These are phyloP conservation scores for Backusella sp. DNA, from an alignment of 192 early-diverging fungal genomes.

Conservation along the genomic window DNA sequence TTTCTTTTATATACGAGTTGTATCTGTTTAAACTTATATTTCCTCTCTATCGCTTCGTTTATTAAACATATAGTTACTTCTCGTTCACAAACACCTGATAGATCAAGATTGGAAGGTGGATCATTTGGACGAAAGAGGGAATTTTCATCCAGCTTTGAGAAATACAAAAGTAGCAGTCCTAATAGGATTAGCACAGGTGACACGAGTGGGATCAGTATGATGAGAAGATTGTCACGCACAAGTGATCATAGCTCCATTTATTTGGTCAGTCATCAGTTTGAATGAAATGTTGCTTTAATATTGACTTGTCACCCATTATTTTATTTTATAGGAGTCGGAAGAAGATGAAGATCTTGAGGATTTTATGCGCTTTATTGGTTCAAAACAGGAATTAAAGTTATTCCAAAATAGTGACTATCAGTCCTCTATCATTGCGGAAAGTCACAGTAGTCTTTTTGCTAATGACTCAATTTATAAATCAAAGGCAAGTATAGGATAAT, in stretches of 20 bases:
- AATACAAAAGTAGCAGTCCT: constrained; percentile 22
- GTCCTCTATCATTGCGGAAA: not conserved
- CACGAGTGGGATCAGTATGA: constrained; percentile 22
- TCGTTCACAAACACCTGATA: constrained; percentile 10
- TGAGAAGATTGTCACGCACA: constrained; percentile 29
- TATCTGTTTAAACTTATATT: not conserved
- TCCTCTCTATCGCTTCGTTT: not conserved
- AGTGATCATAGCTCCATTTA: constrained; percentile 27
- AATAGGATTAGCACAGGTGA: constrained; percentile 19
- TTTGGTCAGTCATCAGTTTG: constrained; percentile 6
- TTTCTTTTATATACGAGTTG: not conserved
- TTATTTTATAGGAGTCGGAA: not conserved
- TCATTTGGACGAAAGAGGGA: constrained; percentile 21
- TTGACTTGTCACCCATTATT: not conserved
- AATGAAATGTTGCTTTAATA: not conserved
- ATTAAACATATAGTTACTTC: constrained; percentile 1
- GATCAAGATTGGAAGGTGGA: constrained; percentile 9
- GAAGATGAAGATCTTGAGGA: constrained; percentile 55
- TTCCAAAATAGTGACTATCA: constrained; percentile 31
- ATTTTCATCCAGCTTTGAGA: constrained; percentile 26
- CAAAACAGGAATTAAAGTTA: constrained; percentile 54
- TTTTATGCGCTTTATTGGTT: constrained; percentile 62
- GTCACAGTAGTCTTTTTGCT: constrained; percentile 20
- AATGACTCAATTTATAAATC: constrained; percentile 21
- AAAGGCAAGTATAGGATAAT: constrained; percentile 34